Conservation (phyloP, 1,139 yeast species). For the Geotrichum aggregatum region DNA sequence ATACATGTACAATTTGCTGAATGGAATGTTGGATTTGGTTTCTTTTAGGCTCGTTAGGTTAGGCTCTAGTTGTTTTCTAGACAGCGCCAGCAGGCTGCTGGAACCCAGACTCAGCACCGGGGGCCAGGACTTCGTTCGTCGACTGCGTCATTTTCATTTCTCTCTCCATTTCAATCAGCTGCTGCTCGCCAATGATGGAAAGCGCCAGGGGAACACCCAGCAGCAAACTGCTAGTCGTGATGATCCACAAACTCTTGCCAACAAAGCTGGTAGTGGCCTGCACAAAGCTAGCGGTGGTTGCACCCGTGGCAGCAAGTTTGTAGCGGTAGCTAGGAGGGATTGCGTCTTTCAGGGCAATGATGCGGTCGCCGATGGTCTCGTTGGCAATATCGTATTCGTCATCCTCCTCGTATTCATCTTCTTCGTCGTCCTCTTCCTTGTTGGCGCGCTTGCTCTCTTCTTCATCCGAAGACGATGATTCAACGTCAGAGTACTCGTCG, state of each 20-base stretch:
- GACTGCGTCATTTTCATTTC: constrained; percentile 83
- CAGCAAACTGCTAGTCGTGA: constrained; percentile 77
- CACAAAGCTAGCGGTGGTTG: constrained; percentile 34
- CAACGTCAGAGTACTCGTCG: constrained; percentile 33
- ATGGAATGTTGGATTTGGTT: too few species aligned
- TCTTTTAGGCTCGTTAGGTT: too few species aligned
- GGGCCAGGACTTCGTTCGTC: constrained; percentile 77
- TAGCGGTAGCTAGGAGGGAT: constrained; percentile 84
- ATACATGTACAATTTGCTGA: too few species aligned
- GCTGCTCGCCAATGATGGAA: constrained; percentile 87
- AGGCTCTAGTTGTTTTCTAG: background rate
- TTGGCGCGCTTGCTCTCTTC: constrained; percentile 42
- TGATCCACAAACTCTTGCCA: constrained; percentile 77
- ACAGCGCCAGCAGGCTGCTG: constrained; percentile 34
- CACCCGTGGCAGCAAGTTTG: constrained; percentile 37
- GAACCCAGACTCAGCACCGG: constrained; percentile 61
- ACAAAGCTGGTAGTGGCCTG: constrained; percentile 50
- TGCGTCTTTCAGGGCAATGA: constrained; percentile 86
- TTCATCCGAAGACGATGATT: constrained; percentile 22
- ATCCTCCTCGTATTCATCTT: constrained; percentile 57
- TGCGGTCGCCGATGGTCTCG: constrained; percentile 82
- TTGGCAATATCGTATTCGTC: constrained; percentile 74
- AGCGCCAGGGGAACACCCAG: constrained; percentile 90
- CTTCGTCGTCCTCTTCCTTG: constrained; percentile 29
- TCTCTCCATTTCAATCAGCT: constrained; percentile 89